A percentile compares a stretch with the other conserved stretches of the same genome.
Conservation (phyloP, 331 rosid species). For the Dryas integrifolia region DNA sequence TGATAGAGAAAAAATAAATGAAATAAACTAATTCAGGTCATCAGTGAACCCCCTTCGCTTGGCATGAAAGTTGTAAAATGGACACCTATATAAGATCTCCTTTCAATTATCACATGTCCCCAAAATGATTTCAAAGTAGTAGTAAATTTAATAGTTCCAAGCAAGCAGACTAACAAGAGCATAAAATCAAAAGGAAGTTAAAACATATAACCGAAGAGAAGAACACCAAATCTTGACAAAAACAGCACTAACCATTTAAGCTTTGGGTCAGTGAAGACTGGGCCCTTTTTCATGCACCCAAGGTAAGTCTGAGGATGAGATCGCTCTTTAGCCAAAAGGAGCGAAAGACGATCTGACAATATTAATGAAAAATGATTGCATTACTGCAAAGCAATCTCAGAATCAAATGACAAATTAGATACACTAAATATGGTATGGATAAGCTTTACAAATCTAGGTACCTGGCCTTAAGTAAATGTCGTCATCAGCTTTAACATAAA, state of each 20-base stretch:
- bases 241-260: slow-evolving; percentile 76
- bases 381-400: slow-evolving; percentile 22
- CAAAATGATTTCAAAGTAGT: neutral
- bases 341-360: slow-evolving; percentile 81
- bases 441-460: slow-evolving; percentile 24
- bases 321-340: slow-evolving; percentile 74
- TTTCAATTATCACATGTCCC: neutral
- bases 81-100: neutral
- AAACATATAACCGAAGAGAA: slow-evolving; percentile 21
- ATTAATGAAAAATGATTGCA: slow-evolving; percentile 30
- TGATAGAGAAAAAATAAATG: neutral
- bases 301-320: slow-evolving; percentile 86
- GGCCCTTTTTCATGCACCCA: slow-evolving; percentile 99
- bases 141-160: slow-evolving; percentile 1
- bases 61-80: neutral
- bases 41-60: neutral
- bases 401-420: neutral
- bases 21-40: neutral
- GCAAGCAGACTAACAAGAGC: neutral
- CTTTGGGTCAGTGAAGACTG: slow-evolving; percentile 92
- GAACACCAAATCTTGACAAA: slow-evolving; percentile 13
- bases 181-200: slow-evolving; percentile 8
- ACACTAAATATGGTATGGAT: slow-evolving; percentile 1
- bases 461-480: slow-evolving; percentile 98
- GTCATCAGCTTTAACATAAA: slow-evolving; percentile 91